phyloP scores from a whole-genome alignment of 2,329 filamentous ascomycete genomes.

The Ascochyta rabiei region DNA sequence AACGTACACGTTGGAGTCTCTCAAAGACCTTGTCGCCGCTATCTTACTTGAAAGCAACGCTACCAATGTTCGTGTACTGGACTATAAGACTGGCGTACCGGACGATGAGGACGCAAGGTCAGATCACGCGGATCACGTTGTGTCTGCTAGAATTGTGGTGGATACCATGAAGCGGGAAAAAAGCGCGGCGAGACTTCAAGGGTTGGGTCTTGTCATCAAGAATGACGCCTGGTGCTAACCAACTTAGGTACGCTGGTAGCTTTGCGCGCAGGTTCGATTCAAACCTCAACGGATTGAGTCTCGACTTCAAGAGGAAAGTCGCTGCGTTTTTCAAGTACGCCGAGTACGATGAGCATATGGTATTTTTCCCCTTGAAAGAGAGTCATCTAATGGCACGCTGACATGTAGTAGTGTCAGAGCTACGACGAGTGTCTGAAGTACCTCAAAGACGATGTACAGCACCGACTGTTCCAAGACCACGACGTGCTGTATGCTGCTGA shows the following conservation, averaged over 20 bases:
- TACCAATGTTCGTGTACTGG: conserved; percentile 27
- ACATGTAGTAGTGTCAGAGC: conserved; percentile 23
- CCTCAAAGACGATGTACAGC: background rate
- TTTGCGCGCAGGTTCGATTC: conserved; percentile 23
- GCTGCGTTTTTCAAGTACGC: conserved; percentile 32
- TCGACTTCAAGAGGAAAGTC: conserved; percentile 23
- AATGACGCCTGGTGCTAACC: background rate
- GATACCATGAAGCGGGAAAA: conserved; percentile 25
- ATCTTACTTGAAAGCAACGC: conserved; percentile 26
- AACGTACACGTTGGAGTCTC: conserved; percentile 27
- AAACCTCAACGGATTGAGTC: conserved; percentile 12
- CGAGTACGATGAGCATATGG: conserved; percentile 28
- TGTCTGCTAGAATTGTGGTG: conserved; percentile 35
- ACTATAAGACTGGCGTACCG: conserved; percentile 25
- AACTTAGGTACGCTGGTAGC: conserved; percentile 27
- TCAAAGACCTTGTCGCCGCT: conserved; percentile 24
- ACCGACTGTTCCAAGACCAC: conserved; percentile 6
- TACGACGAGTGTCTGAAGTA: conserved; percentile 22
- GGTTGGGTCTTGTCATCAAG: conserved; percentile 3
- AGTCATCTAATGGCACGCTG: background rate
- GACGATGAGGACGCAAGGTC: conserved; percentile 15
- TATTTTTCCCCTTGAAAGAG: conserved; percentile 8
- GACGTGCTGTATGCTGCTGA: conserved; percentile 27
- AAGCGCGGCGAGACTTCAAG: conserved; percentile 16
- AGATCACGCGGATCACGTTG: conserved; percentile 36